Evolutionary conservation across 1,139 yeast species (phyloP).

Genomic region (Taphrina confusa): DNA sequence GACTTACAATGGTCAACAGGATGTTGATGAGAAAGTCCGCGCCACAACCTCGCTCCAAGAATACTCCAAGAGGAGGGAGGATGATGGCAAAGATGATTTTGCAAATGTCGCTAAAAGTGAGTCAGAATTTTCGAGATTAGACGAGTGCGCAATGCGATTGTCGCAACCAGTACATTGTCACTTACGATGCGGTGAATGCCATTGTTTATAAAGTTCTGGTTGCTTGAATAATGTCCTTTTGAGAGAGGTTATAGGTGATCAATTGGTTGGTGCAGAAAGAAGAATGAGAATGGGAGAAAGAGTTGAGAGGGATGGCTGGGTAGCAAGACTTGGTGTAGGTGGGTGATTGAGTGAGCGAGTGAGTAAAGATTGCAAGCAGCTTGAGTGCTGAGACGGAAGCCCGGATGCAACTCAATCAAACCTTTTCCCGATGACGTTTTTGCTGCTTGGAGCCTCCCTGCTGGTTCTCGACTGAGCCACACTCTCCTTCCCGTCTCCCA

Average conservation of each 20-base stretch:
- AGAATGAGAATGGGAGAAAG: not conserved
- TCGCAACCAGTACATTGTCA: not conserved
- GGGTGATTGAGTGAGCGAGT: not conserved
- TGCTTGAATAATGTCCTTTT: no score
- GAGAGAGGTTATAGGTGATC: not conserved
- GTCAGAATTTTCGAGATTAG: constrained; percentile 1
- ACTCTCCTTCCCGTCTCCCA: no score
- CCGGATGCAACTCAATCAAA: no score
- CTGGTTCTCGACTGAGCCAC: no score
- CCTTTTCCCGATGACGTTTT: no score
- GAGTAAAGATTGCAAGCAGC: not conserved
- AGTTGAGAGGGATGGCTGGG: constrained; percentile 10
- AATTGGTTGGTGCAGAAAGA: not conserved
- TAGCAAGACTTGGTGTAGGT: no score
- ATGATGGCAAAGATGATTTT: constrained; percentile 54
- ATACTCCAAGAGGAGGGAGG: constrained; percentile 73
- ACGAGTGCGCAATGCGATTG: not conserved
- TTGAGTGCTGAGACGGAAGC: no score
- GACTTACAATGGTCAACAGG: constrained; percentile 47
- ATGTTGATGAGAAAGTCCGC: constrained; percentile 59
- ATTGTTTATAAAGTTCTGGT: no score
- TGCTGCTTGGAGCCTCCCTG: no score
- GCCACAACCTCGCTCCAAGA: constrained; percentile 65
- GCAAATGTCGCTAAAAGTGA: constrained; percentile 30
- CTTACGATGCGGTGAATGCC: constrained; percentile 30